These are phyloP conservation scores for Gillenia trifoliata DNA, from an alignment of 306 rosid species.

Conservation along the genomic window DNA sequence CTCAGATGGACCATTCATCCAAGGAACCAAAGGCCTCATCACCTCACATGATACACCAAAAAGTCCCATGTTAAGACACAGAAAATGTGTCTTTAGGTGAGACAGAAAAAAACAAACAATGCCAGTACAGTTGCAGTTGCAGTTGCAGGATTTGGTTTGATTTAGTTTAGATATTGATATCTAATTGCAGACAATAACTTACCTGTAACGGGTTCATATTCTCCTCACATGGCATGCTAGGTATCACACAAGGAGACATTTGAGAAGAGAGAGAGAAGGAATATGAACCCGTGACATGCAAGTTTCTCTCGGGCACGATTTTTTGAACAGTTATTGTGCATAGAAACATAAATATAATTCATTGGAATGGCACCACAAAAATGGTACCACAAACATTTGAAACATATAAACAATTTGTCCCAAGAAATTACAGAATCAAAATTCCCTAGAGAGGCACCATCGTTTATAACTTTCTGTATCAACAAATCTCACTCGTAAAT, in stretches of 20 bases:
- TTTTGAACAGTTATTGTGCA: background rate
- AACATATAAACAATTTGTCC: slow-evolving; percentile 22
- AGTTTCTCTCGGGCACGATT: background rate
- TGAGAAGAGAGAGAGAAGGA: background rate
- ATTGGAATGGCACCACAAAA: slow-evolving; percentile 9
- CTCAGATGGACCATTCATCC: slow-evolving; percentile 26
- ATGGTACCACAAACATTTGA: background rate
- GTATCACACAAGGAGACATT: background rate
- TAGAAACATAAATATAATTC: background rate
- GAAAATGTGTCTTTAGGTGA: background rate
- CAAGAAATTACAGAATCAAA: slow-evolving; percentile 26
- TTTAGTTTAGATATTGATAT: background rate
- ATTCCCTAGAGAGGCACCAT: slow-evolving; percentile 24
- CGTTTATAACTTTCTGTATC: slow-evolving; percentile 25
- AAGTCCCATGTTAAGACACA: background rate
- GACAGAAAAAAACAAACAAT: background rate
- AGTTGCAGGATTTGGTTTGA: background rate
- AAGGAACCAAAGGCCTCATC: slow-evolving; percentile 15
- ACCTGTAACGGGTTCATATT: too few species aligned
- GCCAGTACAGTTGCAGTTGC: background rate
- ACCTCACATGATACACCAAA: slow-evolving; percentile 23
- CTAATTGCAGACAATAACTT: background rate
- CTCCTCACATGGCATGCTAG: background rate
- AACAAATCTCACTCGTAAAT: slow-evolving; percentile 17
- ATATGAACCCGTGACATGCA: background rate